Base-by-base conservation (phyloP, 306 rosid genomes). In the Corylus heterophylla region DNA sequence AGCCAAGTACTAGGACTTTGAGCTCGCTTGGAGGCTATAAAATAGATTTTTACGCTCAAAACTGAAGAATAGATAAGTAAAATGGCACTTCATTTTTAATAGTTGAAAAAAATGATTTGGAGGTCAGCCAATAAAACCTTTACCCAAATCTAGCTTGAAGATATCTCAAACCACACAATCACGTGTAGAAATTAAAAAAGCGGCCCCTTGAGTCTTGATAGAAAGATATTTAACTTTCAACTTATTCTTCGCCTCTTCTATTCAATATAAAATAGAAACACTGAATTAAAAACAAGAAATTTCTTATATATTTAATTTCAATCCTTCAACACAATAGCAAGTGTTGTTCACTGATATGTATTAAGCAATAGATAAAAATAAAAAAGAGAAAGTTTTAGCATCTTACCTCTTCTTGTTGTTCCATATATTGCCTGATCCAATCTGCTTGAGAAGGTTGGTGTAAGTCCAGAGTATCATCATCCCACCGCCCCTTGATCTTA, bases 371-470 rank as follows among this genome's bases (percentile, higher is more conserved):
- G 11, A 12, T 35, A 35, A 64, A 29, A 64, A 0, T 64, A 0
- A 63, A 13, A 64, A 1, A 16, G 1, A 7, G 6, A 64, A 3
- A 64, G 45, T 64, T 64, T 64, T 45, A 64, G 70, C 70, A 37
- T 14, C 70, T 14, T 16, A 16, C 98, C 93, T 92, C 97, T 80
- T 91, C 92, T 73, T 94, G 91, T 74, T 88, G 95, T 85, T 92
- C 88, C 45, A 94, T 85, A 76, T 94, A 94, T 78, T 89, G 90
- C 78, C 83, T 91, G 73, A 94, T 94, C 98, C 98, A 94, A 78
- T 92, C 95, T 39, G 97, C 97, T 86, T 95, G 97, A 79, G 97
- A 90, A 37, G 91, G 87, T 67, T 89, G 94, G 69, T 69, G 73
- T 72, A 83, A 87, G 79, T 95, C 90, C 81, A 92, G 88, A 74